Evolutionary conservation across 106 monocot genomes (phyloP), one percentile per base, ranked within the genome.

Genomic region (Allium cepa): DNA sequence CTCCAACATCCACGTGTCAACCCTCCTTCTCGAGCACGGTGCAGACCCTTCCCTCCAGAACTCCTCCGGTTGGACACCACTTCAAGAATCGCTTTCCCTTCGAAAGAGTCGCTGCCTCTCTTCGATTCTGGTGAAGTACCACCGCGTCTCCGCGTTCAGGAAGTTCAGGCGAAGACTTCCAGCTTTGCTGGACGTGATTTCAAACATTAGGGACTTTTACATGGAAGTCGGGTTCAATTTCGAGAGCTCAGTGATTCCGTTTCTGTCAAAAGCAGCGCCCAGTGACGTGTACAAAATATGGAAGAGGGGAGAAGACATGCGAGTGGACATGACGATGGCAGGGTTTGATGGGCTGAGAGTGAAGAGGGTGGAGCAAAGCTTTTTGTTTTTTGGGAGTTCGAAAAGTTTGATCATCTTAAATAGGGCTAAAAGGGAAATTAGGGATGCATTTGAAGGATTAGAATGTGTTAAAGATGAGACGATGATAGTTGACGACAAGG

Each of bases 21-120:
- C 80, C 64, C 27, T 59, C 17, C 82, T 94, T 55, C 62, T 73
- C 13, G n/a, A 9, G 57, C 66, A 87, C 51, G 87, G 90, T 45
- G 90, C 90, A 15, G 94, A 94, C 72, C 85, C 85, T 11, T 87
- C 90, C 48, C 80, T 94, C 7, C 87, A 87, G 80, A 87, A 90
- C 69, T 59, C 78, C 69, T 27, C 87, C 52, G 94, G 94, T 4
- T 94, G 94, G 90, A 84, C 84, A 10, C 90, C 90, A 2, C 78
- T 90, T 28, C 87, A 90, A 51, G 78, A 83, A 10, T 82, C 84
- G 16, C 70, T 94, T 70, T 84, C 68, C 59, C 82, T 81, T 62
- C 72, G 80, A 1, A 71, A 82, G 17, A 58, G 68, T 12, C 72
- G 74, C 17, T 53, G 49, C 49, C 69, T 90, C 3, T 75, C 80